Evolutionary conservation across 2,329 filamentous ascomycete genomes (phyloP).

Genomic region (Beauveria asiatica): DNA sequence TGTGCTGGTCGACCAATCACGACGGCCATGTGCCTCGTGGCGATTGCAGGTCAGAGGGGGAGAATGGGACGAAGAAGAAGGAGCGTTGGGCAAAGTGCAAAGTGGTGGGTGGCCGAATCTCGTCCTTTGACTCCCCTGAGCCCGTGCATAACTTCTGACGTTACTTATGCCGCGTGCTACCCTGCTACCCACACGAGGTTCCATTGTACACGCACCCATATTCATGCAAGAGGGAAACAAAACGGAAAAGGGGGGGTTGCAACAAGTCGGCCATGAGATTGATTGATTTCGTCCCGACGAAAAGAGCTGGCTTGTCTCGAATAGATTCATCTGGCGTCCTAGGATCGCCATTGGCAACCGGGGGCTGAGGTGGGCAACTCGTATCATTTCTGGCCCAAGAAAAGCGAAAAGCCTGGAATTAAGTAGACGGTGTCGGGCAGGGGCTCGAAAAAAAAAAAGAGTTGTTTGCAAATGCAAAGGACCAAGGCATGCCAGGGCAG

Average conservation of each 20-base stretch:
- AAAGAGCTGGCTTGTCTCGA: background rate
- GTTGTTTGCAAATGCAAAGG: background rate
- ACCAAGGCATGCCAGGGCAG: background rate
- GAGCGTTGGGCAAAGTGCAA: background rate
- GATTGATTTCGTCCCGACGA: too few species aligned
- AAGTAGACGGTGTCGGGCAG: background rate
- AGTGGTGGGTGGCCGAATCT: background rate
- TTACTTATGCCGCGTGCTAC: too few species aligned
- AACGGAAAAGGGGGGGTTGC: too few species aligned
- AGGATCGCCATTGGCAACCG: background rate
- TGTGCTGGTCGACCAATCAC: conserved; percentile 1
- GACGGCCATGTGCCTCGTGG: background rate
- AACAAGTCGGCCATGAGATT: too few species aligned
- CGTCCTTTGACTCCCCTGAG: too few species aligned
- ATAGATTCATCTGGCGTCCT: background rate
- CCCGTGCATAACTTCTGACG: too few species aligned
- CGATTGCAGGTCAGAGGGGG: background rate
- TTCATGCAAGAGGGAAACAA: too few species aligned
- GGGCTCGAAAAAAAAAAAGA: background rate
- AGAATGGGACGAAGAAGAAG: background rate
- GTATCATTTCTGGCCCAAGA: background rate
- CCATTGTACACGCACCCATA: too few species aligned
- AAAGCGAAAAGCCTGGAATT: too few species aligned
- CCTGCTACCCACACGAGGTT: too few species aligned
- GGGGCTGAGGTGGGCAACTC: background rate